phyloP scores from a whole-genome alignment of 2,329 filamentous ascomycete genomes.

The Phyllosticta ampelicida region DNA sequence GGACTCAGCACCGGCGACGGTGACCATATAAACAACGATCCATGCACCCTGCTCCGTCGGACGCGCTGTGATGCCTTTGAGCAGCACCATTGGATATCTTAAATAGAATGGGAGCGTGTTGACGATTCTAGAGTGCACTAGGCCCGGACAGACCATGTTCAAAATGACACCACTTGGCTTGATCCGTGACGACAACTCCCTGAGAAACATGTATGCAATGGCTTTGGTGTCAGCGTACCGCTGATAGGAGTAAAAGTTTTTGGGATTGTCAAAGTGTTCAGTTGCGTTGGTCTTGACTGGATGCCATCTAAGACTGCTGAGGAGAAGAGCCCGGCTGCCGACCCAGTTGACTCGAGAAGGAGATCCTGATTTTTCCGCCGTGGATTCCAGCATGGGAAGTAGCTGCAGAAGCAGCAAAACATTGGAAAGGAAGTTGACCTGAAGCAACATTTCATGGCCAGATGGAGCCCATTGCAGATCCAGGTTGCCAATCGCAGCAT shows the following conservation, averaged over 20 bases:
- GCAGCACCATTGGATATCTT: not conserved
- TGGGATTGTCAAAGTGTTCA: not conserved
- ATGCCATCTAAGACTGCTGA: not conserved
- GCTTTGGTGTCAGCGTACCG: not conserved
- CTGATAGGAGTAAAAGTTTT: not conserved
- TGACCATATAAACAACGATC: not conserved
- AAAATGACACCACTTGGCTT: not conserved
- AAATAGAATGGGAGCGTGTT: not conserved
- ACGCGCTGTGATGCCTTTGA: not conserved
- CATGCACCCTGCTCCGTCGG: not conserved
- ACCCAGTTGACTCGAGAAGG: not conserved
- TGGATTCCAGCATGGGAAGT: not conserved
- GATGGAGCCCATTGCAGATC: not conserved
- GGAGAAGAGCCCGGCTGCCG: not conserved
- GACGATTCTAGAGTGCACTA: not conserved
- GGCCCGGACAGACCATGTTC: not conserved
- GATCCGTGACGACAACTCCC: not conserved
- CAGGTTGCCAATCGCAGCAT: not conserved
- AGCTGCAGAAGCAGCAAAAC: not conserved
- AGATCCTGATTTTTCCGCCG: not conserved
- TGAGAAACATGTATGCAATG: not conserved
- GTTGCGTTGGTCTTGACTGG: not conserved
- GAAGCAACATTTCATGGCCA: not conserved
- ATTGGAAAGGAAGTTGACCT: constrained; percentile 1
- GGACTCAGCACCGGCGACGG: not conserved